phyloP scores from a whole-genome alignment of 2,329 filamentous ascomycete species.

The Fusarium devonianum region DNA sequence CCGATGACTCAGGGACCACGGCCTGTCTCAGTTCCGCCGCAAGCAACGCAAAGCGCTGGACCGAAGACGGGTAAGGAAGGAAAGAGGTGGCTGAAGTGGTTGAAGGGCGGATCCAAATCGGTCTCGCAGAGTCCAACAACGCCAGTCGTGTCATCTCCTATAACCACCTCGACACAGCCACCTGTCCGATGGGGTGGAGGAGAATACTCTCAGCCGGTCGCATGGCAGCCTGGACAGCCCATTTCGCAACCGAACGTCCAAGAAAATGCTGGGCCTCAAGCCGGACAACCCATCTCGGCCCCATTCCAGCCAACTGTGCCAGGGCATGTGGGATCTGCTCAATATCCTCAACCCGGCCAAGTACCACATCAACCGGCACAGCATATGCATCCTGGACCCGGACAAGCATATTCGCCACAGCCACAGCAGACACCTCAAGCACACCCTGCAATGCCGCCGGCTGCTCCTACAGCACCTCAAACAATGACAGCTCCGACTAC shows the following conservation, averaged over 20 bases:
- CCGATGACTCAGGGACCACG: constrained; percentile 17
- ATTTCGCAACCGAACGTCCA: constrained; percentile 10
- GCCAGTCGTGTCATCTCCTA: constrained; percentile 13
- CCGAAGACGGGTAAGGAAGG: constrained; percentile 34
- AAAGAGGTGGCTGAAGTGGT: constrained; percentile 40
- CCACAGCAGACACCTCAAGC: background rate
- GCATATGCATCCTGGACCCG: constrained; percentile 1
- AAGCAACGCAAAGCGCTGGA: constrained; percentile 22
- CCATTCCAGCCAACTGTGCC: constrained; percentile 3
- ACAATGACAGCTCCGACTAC: too few relatives aligned
- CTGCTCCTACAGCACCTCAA: background rate
- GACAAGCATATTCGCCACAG: background rate
- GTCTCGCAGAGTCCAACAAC: constrained; percentile 30
- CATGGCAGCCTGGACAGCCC: constrained; percentile 35
- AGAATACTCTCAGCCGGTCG: constrained; percentile 31
- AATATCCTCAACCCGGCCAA: constrained; percentile 6
- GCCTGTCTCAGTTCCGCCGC: constrained; percentile 31
- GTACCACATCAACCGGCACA: background rate
- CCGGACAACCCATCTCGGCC: constrained; percentile 9
- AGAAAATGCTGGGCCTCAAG: constrained; percentile 7
- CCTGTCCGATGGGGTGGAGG: constrained; percentile 31
- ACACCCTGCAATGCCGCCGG: background rate
- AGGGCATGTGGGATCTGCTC: constrained; percentile 7
- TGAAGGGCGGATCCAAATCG: constrained; percentile 37
- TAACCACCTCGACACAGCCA: constrained; percentile 11